Percentiles rank a stretch among this genome's conserved stretches.
phyloP scores from a whole-genome alignment of 805 yeast genomes.

The Candida lessepsii region DNA sequence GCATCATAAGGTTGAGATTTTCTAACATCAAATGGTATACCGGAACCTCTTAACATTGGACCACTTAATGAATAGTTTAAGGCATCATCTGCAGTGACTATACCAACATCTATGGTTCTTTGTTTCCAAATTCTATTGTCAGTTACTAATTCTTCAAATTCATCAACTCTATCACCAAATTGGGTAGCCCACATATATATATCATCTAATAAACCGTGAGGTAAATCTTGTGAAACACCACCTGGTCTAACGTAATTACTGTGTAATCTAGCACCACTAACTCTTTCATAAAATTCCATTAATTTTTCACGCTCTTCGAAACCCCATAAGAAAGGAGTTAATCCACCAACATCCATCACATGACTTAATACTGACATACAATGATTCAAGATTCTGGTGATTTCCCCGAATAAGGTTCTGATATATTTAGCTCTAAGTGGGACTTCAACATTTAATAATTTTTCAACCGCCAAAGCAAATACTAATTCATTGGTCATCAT shows the following conservation, averaged over 20 bases:
- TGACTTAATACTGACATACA: constrained; percentile 84
- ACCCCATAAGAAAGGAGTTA: constrained; percentile 92
- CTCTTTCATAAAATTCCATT: constrained; percentile 91
- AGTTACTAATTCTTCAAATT: constrained; percentile 83
- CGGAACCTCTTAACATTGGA: constrained; percentile 89
- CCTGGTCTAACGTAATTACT: constrained; percentile 89
- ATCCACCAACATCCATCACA: constrained; percentile 93
- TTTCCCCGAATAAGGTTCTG: constrained; percentile 82
- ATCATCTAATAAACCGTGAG: constrained; percentile 83
- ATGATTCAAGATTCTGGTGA: constrained; percentile 80
- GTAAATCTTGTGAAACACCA: constrained; percentile 86
- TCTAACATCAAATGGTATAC: constrained; percentile 83
- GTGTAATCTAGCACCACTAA: constrained; percentile 86
- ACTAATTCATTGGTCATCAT: constrained; percentile 93
- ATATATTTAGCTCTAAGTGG: constrained; percentile 84
- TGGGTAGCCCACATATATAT: constrained; percentile 96
- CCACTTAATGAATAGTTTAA: constrained; percentile 78
- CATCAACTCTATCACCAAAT: constrained; percentile 90
- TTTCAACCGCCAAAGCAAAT: constrained; percentile 80
- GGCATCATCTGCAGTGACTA: constrained; percentile 83
- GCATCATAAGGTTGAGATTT: constrained; percentile 90
- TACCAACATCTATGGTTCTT: constrained; percentile 79
- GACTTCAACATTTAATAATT: constrained; percentile 77
- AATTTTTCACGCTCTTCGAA: constrained; percentile 90
- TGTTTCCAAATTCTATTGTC: constrained; percentile 92